These are phyloP conservation scores for Alopecurus myosuroides DNA, from an alignment of 176 grass and related monocot species.

Conservation along the genomic window DNA sequence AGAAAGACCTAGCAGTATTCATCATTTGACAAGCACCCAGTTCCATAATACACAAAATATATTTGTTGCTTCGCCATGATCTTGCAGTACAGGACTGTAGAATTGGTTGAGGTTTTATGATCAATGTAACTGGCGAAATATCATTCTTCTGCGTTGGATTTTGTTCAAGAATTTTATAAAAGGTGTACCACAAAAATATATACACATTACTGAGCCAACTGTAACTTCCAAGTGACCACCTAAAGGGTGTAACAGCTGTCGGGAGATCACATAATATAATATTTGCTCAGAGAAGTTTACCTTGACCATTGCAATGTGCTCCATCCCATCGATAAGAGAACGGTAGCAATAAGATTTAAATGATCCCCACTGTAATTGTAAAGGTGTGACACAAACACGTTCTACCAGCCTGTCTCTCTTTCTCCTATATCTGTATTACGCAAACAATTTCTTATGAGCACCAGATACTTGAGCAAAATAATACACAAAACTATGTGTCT, in stretches of 20 bases:
- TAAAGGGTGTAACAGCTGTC: neutral
- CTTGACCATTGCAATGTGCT: conserved; percentile 99
- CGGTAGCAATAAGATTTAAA: conserved; percentile 71
- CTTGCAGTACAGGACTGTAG: neutral
- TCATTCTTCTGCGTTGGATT: neutral
- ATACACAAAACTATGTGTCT: neutral
- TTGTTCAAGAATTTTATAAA: neutral
- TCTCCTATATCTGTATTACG: conserved; percentile 74
- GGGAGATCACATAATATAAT: neutral
- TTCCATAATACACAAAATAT: neutral
- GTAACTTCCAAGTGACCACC: neutral
- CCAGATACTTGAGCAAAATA: neutral
- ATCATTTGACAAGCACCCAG: conserved; percentile 10
- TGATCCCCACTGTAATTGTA: conserved; percentile 73
- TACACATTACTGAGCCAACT: neutral
- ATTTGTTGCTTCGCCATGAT: neutral
- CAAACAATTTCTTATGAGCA: neutral
- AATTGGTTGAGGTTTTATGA: conserved; percentile 12
- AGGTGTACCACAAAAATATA: neutral
- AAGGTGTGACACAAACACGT: conserved; percentile 68
- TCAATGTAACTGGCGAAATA: neutral
- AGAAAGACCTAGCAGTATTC: neutral
- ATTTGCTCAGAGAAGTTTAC: conserved; percentile 36
- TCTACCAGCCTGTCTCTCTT: conserved; percentile 98
- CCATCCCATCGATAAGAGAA: conserved; percentile 93